Base-by-base conservation (phyloP, 805 yeast genomes). In the Kuraishia floccosa region DNA sequence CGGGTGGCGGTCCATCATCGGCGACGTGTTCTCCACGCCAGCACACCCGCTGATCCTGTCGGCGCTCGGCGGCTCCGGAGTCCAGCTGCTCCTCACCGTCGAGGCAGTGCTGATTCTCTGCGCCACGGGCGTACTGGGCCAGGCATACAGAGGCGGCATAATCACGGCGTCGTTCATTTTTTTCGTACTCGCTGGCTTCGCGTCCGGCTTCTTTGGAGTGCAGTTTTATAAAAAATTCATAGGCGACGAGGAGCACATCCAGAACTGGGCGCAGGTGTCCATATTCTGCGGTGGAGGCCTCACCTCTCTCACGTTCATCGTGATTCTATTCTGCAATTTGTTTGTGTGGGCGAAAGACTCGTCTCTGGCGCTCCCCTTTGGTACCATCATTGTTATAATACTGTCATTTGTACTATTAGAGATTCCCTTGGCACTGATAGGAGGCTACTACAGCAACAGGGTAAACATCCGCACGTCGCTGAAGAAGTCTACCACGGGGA, bases 271-370 rank as follows among this genome's bases (percentile, higher is more conserved):
- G 23, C 28, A 45, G 9, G 52, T 55, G 27, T 55, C 77, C 4
- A 45, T 68, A 8, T 33, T 64, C 15, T 65, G 69, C 35, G 76
- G 76, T 13, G 65, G 68, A 16, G 37, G 57, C 3, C 57, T 60
- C 53, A 82, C 63, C 17, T 67, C 54, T 25, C 43, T 56, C 3
- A 59, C 75, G 0, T 51, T 81, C 34, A 35, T 65, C 0, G 58
- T 71, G 2, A 58, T 78, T 0, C 49, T 79, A 16, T 46, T 71
- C 16, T 53, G 81, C 35, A 85, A 84, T 49, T 56, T 71, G 36
- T 67, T 85, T 34, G 75, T 81, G 7, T 81, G 87, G 84, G 78
- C 78, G 2, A 67, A 75, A 41, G 77, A 76, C 38, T 75, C 91
- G 1, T 75, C 91, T 1, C 60, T 68, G 30, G 86, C 89, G 0